phyloP scores from a whole-genome alignment of 768 basidiomycete genomes.

The Mycena leptocephala region DNA sequence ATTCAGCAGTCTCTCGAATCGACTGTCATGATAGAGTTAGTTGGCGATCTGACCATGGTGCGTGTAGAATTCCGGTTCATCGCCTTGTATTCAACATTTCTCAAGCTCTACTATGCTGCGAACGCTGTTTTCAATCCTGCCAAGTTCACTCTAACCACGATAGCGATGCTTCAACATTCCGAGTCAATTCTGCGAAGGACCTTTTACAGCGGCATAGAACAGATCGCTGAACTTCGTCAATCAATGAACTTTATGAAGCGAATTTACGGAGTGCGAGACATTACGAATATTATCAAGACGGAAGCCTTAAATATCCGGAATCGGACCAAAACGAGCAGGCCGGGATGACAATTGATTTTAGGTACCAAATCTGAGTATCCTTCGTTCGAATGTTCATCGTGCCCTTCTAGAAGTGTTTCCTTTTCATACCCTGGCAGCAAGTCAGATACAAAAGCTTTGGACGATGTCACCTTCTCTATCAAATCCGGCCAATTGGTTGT shows the following conservation, averaged over 20 bases:
- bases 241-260: slow-evolving; percentile 48
- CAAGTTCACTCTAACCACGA: slow-evolving; percentile 55
- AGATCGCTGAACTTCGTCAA: slow-evolving; percentile 39
- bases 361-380: slow-evolving; percentile 33
- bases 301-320: slow-evolving; percentile 44
- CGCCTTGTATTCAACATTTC: not conserved
- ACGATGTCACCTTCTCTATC: slow-evolving; percentile 60
- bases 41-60: slow-evolving; percentile 36
- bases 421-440: slow-evolving; percentile 69
- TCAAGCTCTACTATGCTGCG: slow-evolving; percentile 56
- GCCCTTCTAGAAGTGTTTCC: slow-evolving; percentile 58
- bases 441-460: slow-evolving; percentile 52
- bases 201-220: slow-evolving; percentile 37
- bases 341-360: slow-evolving; percentile 50
- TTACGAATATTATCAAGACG: slow-evolving; percentile 45
- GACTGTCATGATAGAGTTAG: not conserved
- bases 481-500: slow-evolving; percentile 66
- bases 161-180: slow-evolving; percentile 60
- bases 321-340: slow-evolving; percentile 25
- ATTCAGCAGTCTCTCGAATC: not conserved
- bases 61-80: not conserved
- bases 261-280: slow-evolving; percentile 46
- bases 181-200: slow-evolving; percentile 48
- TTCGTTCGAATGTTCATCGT: not conserved
- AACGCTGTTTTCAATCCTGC: slow-evolving; percentile 50